These are phyloP conservation scores for Stagonosporopsis rhizophila DNA, from an alignment of 2,329 filamentous ascomycete genomes.

Conservation along the genomic window DNA sequence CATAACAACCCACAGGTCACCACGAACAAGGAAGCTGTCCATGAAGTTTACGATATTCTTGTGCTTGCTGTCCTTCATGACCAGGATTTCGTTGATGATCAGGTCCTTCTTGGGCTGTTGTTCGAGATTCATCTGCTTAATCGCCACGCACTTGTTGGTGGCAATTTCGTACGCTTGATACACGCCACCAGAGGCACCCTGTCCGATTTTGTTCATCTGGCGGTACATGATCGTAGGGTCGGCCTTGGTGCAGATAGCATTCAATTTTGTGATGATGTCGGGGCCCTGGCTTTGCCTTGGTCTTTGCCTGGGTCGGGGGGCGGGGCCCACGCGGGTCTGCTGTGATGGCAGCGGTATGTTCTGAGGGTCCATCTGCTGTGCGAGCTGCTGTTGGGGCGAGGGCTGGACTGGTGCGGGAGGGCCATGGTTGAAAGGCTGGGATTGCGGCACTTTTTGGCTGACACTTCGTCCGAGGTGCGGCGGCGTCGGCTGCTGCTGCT, in stretches of 20 bases:
- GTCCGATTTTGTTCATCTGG: slow-evolving; percentile 91
- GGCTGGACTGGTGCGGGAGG: slow-evolving; percentile 51
- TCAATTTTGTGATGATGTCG: slow-evolving; percentile 83
- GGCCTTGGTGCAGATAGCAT: slow-evolving; percentile 86
- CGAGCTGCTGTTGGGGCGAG: slow-evolving; percentile 60
- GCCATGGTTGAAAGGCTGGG: slow-evolving; percentile 35
- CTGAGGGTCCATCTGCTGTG: slow-evolving; percentile 50
- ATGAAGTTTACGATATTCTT: slow-evolving; percentile 99
- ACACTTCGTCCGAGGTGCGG: slow-evolving; percentile 72
- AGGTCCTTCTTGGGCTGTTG: slow-evolving; percentile 98
- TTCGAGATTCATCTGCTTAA: slow-evolving; percentile 99
- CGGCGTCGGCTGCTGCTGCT: slow-evolving; percentile 48
- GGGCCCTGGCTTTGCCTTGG: slow-evolving; percentile 78
- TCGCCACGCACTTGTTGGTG: slow-evolving; percentile 88
- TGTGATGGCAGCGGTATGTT: slow-evolving; percentile 57
- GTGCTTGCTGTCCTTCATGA: slow-evolving; percentile 99
- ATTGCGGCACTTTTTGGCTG: slow-evolving; percentile 67
- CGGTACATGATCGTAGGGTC: slow-evolving; percentile 90
- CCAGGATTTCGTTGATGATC: slow-evolving; percentile 98
- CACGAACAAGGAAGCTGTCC: slow-evolving; percentile 88
- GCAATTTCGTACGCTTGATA: slow-evolving; percentile 88
- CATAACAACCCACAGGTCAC: slow-evolving; percentile 99
- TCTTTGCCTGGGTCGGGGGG: slow-evolving; percentile 76
- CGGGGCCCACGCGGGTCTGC: slow-evolving; percentile 60
- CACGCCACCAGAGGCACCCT: slow-evolving; percentile 95